phyloP scores from a whole-genome alignment of 306 rosid genomes.

The Vigna mungo region DNA sequence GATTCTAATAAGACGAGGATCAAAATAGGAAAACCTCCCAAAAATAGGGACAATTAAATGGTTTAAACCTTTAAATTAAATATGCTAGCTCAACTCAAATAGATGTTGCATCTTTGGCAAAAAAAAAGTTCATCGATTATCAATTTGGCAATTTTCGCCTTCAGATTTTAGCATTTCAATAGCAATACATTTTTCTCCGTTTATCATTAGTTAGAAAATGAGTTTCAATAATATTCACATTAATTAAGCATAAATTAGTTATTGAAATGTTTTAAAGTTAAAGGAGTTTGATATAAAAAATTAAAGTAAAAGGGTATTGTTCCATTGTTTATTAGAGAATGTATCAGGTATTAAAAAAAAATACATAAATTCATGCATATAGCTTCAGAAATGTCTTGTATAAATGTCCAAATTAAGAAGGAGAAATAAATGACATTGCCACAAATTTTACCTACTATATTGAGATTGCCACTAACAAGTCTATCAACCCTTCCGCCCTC shows the following conservation, averaged over 20 bases:
- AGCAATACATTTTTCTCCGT: not conserved
- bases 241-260: not conserved
- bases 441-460: constrained; percentile 19
- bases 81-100: no score
- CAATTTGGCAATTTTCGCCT: not conserved
- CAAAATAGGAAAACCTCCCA: no score
- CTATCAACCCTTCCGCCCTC: no score
- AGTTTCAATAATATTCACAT: constrained; percentile 5
- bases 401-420: constrained; percentile 20
- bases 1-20: no score
- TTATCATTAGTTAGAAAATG: constrained; percentile 1
- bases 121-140: not conserved
- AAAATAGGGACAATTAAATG: no score
- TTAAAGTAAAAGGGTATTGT: not conserved
- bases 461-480: not conserved
- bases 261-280: not conserved
- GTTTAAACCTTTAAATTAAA: no score
- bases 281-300: constrained; percentile 14
- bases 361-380: constrained; percentile 12
- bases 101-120: no score
- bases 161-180: not conserved
- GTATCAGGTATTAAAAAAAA: constrained; percentile 25
- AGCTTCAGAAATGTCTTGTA: constrained; percentile 32
- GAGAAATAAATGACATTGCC: constrained; percentile 19
- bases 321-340: constrained; percentile 43